Conservation (phyloP, 1,284 basidiomycete genomes). For the Tilletia indica region DNA sequence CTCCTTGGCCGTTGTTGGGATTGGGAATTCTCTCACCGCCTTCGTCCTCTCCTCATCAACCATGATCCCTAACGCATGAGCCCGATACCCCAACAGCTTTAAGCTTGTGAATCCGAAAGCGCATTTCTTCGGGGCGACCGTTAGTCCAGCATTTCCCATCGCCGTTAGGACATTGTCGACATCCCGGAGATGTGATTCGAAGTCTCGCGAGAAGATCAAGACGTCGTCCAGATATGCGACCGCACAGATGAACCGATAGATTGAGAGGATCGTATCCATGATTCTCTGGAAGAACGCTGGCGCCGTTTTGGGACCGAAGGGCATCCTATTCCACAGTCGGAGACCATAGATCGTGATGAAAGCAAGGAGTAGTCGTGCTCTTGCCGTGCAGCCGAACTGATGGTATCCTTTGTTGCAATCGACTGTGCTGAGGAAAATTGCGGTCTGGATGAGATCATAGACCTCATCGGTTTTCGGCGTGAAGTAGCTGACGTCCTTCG, state of each 20-base stretch:
- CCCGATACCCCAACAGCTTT: no score
- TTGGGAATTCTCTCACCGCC: background rate
- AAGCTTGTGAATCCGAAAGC: background rate
- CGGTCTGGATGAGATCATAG: background rate
- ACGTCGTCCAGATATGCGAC: slow-evolving; percentile 17
- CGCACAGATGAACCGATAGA: background rate
- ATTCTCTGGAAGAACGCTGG: slow-evolving; percentile 12
- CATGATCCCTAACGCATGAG: background rate
- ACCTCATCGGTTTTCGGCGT: slow-evolving; percentile 3
- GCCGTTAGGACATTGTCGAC: background rate
- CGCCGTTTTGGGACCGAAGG: slow-evolving; percentile 9
- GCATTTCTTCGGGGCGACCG: background rate
- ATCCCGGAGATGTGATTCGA: background rate
- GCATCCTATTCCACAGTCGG: slow-evolving; percentile 1
- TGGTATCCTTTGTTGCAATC: slow-evolving; percentile 8
- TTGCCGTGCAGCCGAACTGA: background rate
- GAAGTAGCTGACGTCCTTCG: slow-evolving; percentile 57
- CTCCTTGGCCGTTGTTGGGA: background rate
- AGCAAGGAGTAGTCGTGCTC: background rate
- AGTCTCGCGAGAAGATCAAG: background rate
- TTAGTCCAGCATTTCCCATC: background rate
- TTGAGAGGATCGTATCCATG: slow-evolving; percentile 11
- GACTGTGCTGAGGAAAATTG: background rate
- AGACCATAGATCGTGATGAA: background rate
- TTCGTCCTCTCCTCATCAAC: background rate